These are phyloP conservation scores for Saturnispora gosingensis DNA, from an alignment of 805 yeast species.

Conservation along the genomic window DNA sequence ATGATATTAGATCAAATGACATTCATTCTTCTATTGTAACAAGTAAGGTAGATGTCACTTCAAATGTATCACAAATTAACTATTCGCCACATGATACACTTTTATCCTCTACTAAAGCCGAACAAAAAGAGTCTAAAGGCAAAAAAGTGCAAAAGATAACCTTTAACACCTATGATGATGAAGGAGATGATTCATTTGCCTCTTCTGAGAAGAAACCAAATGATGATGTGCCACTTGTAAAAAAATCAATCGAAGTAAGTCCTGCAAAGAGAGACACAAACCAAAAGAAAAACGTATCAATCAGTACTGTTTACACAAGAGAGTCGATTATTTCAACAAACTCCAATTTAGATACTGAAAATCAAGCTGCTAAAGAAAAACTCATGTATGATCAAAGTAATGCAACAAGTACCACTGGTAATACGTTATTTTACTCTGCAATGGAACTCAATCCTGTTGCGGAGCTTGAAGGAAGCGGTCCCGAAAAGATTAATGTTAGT, in stretches of 20 bases:
- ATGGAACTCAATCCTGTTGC: neutral
- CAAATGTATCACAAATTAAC: neutral
- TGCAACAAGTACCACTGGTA: neutral
- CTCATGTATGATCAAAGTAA: neutral
- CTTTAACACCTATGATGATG: neutral
- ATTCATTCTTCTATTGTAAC: neutral
- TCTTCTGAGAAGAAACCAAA: neutral
- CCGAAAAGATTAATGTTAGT: neutral
- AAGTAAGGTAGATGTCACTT: neutral
- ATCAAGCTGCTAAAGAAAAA: neutral
- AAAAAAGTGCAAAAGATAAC: conserved; percentile 6
- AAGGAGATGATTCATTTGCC: neutral
- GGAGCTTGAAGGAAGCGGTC: neutral
- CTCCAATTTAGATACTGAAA: conserved; percentile 1
- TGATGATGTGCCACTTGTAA: neutral
- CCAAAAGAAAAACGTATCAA: neutral
- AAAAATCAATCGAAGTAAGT: neutral
- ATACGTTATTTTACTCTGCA: conserved; percentile 2
- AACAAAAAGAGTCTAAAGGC: neutral
- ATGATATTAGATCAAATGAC: neutral
- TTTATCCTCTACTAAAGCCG: neutral
- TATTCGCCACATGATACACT: neutral
- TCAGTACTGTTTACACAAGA: neutral
- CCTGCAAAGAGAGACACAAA: neutral
- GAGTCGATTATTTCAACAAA: conserved; percentile 1